A percentile compares a stretch with the other conserved stretches of the same genome.
These are phyloP conservation scores for Thecaphora thlaspeos DNA, from an alignment of 1,284 basidiomycete genomes.

Conservation along the genomic window DNA sequence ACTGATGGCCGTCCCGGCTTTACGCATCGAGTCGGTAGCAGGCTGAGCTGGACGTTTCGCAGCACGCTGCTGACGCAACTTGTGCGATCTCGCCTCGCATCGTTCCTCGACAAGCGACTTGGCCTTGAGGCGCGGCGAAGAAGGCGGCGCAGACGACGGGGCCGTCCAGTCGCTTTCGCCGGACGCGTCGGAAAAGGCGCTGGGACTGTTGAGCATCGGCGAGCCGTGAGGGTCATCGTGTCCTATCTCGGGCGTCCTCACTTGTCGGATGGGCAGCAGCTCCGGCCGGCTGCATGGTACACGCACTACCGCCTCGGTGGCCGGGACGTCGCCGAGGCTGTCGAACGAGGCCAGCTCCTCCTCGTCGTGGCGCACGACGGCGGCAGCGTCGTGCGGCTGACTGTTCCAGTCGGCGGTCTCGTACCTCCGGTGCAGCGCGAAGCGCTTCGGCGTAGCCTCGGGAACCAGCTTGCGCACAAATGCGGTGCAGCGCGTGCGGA, in stretches of 20 bases:
- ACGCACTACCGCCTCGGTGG: constrained; percentile 17
- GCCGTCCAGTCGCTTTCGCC: constrained; percentile 9
- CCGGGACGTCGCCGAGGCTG: constrained; percentile 49
- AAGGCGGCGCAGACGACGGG: constrained; percentile 13
- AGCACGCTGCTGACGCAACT: too few species aligned
- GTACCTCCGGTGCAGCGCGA: constrained; percentile 54
- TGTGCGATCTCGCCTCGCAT: too few species aligned
- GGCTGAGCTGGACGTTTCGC: too few species aligned
- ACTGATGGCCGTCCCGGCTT: too few species aligned
- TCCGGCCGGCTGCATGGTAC: constrained; percentile 16
- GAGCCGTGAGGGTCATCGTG: background rate
- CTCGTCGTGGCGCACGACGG: constrained; percentile 49
- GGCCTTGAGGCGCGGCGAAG: constrained; percentile 10
- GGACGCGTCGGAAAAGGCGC: constrained; percentile 8
- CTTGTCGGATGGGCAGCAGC: background rate
- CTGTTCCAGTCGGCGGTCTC: background rate
- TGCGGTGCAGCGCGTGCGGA: constrained; percentile 59
- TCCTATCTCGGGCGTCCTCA: constrained; percentile 1
- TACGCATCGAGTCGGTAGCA: too few species aligned
- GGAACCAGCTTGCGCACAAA: constrained; percentile 61
- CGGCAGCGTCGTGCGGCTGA: background rate
- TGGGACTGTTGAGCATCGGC: constrained; percentile 9
- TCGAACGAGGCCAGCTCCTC: constrained; percentile 58
- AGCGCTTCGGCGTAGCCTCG: constrained; percentile 57
- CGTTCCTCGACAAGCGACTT: too few species aligned